Percentiles rank a stretch among this genome's conserved stretches.
Evolutionary conservation across 345 rosid species (phyloP).

Genomic region (Melaleuca alternifolia): DNA sequence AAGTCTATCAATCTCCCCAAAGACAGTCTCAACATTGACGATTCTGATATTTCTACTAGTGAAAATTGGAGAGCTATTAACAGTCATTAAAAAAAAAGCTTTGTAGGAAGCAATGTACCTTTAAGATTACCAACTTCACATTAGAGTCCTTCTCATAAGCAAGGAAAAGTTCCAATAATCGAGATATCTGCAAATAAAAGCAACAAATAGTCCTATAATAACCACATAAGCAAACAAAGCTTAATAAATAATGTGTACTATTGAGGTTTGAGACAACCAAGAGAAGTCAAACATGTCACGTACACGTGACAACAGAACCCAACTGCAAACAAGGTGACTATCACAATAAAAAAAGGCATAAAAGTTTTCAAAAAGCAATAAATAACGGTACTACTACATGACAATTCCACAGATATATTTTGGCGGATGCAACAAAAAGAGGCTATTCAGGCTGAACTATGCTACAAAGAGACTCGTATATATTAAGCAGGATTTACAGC

Average conservation of each 20-base stretch:
- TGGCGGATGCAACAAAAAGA: not conserved
- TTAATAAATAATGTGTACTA: not conserved
- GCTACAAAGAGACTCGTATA: not conserved
- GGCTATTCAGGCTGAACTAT: not conserved
- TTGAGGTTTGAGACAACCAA: not conserved
- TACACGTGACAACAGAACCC: not conserved
- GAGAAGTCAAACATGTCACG: not conserved
- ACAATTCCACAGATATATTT: not conserved
- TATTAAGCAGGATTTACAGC: not conserved
- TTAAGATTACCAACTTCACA: slow-evolving; percentile 56
- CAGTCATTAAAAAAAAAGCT: not conserved
- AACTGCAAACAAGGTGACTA: not conserved
- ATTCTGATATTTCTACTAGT: not conserved
- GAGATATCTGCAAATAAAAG: slow-evolving; percentile 29
- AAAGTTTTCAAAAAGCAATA: not conserved
- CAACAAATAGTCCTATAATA: not conserved
- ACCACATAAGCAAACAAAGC: not conserved
- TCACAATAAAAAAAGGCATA: not conserved
- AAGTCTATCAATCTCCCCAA: not conserved
- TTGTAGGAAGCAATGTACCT: slow-evolving; percentile 29
- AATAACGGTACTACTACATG: not conserved
- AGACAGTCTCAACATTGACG: not conserved
- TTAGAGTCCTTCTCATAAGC: slow-evolving; percentile 44
- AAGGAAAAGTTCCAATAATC: slow-evolving; percentile 43
- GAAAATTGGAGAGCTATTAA: not conserved